Evolutionary conservation across 805 yeast species (phyloP).

Genomic region (Candida caryicola): DNA sequence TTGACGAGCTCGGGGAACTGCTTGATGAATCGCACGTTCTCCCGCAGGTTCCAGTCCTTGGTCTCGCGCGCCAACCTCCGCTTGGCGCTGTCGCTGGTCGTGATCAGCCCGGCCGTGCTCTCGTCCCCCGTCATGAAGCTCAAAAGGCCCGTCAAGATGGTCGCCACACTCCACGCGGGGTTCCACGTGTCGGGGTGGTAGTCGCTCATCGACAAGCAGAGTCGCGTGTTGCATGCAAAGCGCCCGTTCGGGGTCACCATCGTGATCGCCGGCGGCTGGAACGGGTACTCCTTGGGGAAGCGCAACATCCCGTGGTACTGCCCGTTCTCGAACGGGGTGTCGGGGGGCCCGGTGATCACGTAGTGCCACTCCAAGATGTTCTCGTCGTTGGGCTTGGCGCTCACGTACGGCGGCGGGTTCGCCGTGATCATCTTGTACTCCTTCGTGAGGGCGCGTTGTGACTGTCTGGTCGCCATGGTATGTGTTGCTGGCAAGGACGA

Average conservation of each 20-base stretch:
- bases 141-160: conserved; percentile 80
- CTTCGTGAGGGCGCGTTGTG: conserved; percentile 57
- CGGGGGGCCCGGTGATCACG: conserved; percentile 87
- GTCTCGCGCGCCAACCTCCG: conserved; percentile 57
- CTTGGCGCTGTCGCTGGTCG: conserved; percentile 59
- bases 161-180: conserved; percentile 92
- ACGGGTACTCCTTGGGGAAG: conserved; percentile 85
- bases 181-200: conserved; percentile 95
- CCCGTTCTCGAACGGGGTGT: conserved; percentile 81
- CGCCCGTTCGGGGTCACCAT: conserved; percentile 91
- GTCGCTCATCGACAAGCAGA: conserved; percentile 91
- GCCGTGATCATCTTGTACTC: conserved; percentile 77
- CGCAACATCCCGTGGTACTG: conserved; percentile 86
- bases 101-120: conserved; percentile 77
- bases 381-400: conserved; percentile 81
- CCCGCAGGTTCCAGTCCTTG: conserved; percentile 53
- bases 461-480: conserved; percentile 39
- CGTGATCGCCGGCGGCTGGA: conserved; percentile 85
- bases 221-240: conserved; percentile 73
- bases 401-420: conserved; percentile 80
- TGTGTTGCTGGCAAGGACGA: no score
- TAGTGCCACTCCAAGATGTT: conserved; percentile 94
- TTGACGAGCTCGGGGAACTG: conserved; percentile 70
- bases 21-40: conserved; percentile 54
- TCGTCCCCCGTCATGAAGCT: conserved; percentile 93